A percentile compares a stretch with the other conserved stretches of the same genome.
Evolutionary conservation across 1,284 basidiomycete species (phyloP).

Genomic region (Pseudozyma sp.): DNA sequence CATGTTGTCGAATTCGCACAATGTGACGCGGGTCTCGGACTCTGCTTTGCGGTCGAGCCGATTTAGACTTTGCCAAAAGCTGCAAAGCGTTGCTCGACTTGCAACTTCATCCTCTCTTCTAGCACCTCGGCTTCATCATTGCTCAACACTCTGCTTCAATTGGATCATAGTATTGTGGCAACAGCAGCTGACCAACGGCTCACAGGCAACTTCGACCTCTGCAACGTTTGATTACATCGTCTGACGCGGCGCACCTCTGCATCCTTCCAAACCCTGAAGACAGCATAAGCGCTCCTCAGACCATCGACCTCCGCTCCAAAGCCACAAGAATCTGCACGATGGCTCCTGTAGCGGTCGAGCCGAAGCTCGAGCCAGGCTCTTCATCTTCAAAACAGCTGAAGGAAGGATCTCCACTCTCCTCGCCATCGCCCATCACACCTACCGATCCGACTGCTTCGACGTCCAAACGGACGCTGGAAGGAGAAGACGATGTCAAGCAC

Average conservation of each 20-base stretch:
- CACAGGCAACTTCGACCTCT: too few relatives aligned
- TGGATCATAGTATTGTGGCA: too few relatives aligned
- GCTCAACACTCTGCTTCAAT: too few relatives aligned
- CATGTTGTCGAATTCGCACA: too few relatives aligned
- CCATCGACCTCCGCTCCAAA: too few relatives aligned
- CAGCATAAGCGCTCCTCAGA: too few relatives aligned
- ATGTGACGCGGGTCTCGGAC: slow-evolving; percentile 6
- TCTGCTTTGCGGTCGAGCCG: slow-evolving; percentile 7
- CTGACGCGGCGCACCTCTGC: too few relatives aligned
- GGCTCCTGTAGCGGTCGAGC: slow-evolving; percentile 21
- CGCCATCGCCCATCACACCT: slow-evolving; percentile 14
- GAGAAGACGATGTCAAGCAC: slow-evolving; percentile 12
- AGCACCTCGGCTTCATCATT: too few relatives aligned
- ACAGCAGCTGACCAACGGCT: too few relatives aligned
- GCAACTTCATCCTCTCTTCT: neutral
- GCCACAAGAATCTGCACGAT: slow-evolving; percentile 10
- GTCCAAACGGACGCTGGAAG: slow-evolving; percentile 41
- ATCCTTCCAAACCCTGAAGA: too few relatives aligned
- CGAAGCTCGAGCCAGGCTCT: slow-evolving; percentile 2
- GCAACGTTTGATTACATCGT: too few relatives aligned
- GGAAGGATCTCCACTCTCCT: slow-evolving; percentile 4
- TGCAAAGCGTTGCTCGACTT: slow-evolving; percentile 1
- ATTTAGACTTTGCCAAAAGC: neutral
- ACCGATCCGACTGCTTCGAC: slow-evolving; percentile 20
- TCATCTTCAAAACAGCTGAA: slow-evolving; percentile 10